Evolutionary conservation across 2,329 filamentous ascomycete genomes (phyloP), one percentile per base, ranked within the genome.

Genomic region (Mycocentrospora acerina): DNA sequence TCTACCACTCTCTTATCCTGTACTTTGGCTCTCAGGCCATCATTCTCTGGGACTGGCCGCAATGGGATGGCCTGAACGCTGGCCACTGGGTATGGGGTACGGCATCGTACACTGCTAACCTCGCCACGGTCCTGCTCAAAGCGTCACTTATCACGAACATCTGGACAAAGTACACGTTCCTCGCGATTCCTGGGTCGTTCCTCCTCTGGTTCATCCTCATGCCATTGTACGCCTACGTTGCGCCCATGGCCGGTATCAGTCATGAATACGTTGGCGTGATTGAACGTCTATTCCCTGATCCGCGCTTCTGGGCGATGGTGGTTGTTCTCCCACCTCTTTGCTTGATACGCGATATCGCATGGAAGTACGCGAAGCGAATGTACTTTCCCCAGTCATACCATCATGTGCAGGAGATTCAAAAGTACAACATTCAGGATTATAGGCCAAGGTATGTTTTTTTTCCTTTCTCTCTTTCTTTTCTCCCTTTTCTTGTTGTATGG

Each of bases 381-480:
- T 98, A 97, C 72, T 85, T 84, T 55, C 93, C 93, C 15, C 87
- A 96, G 71, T 83, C 88, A 29, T 98, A 98, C 62, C 93, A 98
- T 59, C 93, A 98, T 67, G 93, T 98, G 49, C 93, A 98, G 70
- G 93, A 98, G 73, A 98, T 98, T 56, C 93, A 98, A 70, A 98
- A 98, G 72, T 98, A 97, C 74, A 98, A 98, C 60, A 95, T 98
- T 44, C 93, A 98, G 72, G 93, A 98, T 72, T 98, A 98, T 71
- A 79, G 93, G 62, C 93, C 93, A 46, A 84, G 93, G 88, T 90
- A 79, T 55, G 79, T 75, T 8, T 15, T n/a, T 18, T 17, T 7
- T 4, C 5, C 4, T 1, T 29, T 13, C 24, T 18, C 14, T 11
- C 13, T 5, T 17, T 7, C 16, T 22, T 22, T 10, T 18, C 19